Conservation (phyloP, 1,139 yeast species). For the Hansenula sp. region DNA sequence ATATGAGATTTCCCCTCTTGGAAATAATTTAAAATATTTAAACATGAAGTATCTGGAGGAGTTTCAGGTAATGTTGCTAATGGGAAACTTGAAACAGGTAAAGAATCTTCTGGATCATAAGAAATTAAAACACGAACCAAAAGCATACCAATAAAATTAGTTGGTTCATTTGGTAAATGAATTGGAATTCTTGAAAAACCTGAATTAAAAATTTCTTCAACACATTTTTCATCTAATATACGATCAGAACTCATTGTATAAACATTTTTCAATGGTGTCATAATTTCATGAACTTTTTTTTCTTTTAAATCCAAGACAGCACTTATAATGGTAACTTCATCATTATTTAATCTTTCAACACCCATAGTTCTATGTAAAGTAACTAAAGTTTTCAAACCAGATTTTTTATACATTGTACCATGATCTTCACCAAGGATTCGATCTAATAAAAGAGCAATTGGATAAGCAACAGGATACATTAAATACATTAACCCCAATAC, state of each 20-base stretch:
- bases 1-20: slow-evolving; percentile 98
- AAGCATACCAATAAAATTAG: slow-evolving; percentile 92
- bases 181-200: slow-evolving; percentile 97
- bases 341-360: slow-evolving; percentile 86
- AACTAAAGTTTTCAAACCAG: slow-evolving; percentile 89
- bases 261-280: slow-evolving; percentile 93
- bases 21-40: slow-evolving; percentile 89
- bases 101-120: slow-evolving; percentile 94
- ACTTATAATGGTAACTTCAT: slow-evolving; percentile 92
- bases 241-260: slow-evolving; percentile 86
- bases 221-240: slow-evolving; percentile 76
- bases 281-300: slow-evolving; percentile 77
- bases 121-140: slow-evolving; percentile 88
- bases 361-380: slow-evolving; percentile 94
- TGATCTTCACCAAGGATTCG: slow-evolving; percentile 89
- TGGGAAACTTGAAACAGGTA: slow-evolving; percentile 91
- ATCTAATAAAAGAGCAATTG: slow-evolving; percentile 79
- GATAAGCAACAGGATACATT: slow-evolving; percentile 92
- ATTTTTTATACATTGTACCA: slow-evolving; percentile 89
- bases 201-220: slow-evolving; percentile 86
- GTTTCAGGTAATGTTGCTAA: slow-evolving; percentile 96
- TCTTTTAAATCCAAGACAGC: slow-evolving; percentile 94
- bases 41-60: slow-evolving; percentile 83
- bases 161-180: slow-evolving; percentile 83
- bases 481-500: slow-evolving; percentile 80